Evolutionary conservation across 257 asterid species (phyloP).

Genomic region (Solanum pimpinellifolium): DNA sequence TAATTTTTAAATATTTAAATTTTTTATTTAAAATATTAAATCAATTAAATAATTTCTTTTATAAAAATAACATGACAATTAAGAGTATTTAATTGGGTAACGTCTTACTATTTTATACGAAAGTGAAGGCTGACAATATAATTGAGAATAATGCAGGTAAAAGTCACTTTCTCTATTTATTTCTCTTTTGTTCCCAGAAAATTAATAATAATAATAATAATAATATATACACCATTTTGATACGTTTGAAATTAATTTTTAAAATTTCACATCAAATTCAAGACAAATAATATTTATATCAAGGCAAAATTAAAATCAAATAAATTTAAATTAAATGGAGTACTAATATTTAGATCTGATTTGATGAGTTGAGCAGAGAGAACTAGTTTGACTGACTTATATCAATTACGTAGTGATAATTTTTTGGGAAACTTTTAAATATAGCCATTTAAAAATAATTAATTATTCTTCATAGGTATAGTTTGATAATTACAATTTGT

Average conservation of each 20-base stretch:
- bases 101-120: background rate
- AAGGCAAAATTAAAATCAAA: background rate
- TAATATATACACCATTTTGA: too few species aligned
- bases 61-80: too few species aligned
- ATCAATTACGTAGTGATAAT: background rate
- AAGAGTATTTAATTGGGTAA: background rate
- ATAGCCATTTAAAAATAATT: too few species aligned
- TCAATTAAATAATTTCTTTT: too few species aligned
- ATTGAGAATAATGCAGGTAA: background rate
- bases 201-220: background rate
- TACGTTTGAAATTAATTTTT: background rate
- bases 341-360: background rate
- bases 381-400: background rate
- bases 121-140: background rate
- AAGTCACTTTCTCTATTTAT: background rate
- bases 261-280: too few species aligned
- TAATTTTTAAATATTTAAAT: too few species aligned
- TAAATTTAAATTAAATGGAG: background rate
- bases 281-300: background rate
- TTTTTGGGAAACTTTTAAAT: too few species aligned
- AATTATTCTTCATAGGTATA: too few species aligned
- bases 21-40: too few species aligned
- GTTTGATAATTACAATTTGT: too few species aligned
- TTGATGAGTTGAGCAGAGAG: background rate
- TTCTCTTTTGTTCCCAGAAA: background rate